Conservation (phyloP, 2,329 filamentous ascomycete genomes). For the Colletotrichum orchidophilum region DNA sequence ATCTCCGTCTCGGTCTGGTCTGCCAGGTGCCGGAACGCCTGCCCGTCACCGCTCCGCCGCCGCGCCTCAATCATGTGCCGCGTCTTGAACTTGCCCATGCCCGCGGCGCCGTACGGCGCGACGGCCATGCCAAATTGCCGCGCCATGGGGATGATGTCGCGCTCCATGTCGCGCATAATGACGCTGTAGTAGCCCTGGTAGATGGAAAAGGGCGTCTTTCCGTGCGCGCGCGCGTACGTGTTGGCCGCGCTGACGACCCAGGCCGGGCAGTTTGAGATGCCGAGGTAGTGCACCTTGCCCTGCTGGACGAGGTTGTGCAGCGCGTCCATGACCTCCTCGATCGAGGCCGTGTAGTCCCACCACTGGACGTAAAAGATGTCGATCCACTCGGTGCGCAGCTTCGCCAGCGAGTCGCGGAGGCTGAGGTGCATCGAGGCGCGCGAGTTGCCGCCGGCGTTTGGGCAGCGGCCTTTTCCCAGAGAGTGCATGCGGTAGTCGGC, state of each 20-base stretch:
- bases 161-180: slow-evolving; percentile 47
- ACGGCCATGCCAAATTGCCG: slow-evolving; percentile 58
- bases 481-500: slow-evolving; percentile 53
- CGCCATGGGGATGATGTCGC: slow-evolving; percentile 54
- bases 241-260: slow-evolving; percentile 51
- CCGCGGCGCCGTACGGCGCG: slow-evolving; percentile 68
- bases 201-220: slow-evolving; percentile 47
- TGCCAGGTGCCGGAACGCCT: slow-evolving; percentile 38
- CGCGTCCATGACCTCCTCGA: slow-evolving; percentile 53
- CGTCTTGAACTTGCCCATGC: slow-evolving; percentile 60
- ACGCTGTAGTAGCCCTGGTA: slow-evolving; percentile 52
- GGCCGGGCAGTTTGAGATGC: slow-evolving; percentile 49
- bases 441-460: slow-evolving; percentile 56
- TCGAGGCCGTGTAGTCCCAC: slow-evolving; percentile 53
- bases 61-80: slow-evolving; percentile 44
- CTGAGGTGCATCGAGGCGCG: slow-evolving; percentile 51
- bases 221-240: slow-evolving; percentile 47
- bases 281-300: slow-evolving; percentile 53
- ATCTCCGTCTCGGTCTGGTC: slow-evolving; percentile 57
- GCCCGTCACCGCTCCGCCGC: slow-evolving; percentile 48
- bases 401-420: slow-evolving; percentile 52
- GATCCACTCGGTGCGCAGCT: slow-evolving; percentile 55
- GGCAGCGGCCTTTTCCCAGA: slow-evolving; percentile 47
- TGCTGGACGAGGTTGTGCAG: slow-evolving; percentile 51
- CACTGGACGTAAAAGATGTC: slow-evolving; percentile 56